Conservation (phyloP, 2,329 filamentous ascomycete genomes). For the Diaporthe batatas region DNA sequence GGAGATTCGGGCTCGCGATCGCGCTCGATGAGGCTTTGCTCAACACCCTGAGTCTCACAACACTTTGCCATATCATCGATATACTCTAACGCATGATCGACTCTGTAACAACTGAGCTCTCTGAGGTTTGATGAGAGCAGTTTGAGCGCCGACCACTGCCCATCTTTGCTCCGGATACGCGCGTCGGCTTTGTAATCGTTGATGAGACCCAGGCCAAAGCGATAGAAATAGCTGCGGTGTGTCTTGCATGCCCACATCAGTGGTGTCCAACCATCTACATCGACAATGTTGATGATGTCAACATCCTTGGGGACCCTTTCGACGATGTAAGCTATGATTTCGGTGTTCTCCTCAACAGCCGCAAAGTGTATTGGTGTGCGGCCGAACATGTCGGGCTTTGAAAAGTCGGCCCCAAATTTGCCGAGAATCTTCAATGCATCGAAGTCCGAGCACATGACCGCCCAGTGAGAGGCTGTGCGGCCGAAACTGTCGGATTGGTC, state of each 20-base stretch:
- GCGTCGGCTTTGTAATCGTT: neutral
- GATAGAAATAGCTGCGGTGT: fast-evolving
- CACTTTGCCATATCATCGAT: neutral
- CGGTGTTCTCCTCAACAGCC: no score
- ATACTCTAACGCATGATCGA: no score
- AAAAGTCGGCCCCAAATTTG: neutral
- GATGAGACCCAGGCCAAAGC: neutral
- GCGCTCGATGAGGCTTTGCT: neutral
- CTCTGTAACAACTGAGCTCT: no score
- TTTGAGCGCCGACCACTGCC: neutral
- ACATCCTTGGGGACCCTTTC: neutral
- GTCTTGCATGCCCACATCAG: neutral
- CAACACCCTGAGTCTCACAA: neutral
- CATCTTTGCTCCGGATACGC: neutral
- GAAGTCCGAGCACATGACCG: no score
- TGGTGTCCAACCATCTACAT: slow-evolving; percentile 20
- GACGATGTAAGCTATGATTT: neutral
- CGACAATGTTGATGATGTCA: neutral
- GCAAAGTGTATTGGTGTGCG: slow-evolving; percentile 6
- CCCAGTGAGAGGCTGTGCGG: neutral
- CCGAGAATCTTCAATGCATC: neutral
- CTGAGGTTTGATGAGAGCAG: no score
- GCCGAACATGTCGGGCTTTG: neutral
- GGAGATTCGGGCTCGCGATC: neutral
- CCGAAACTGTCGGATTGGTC: neutral